Evolutionary conservation across 2,329 filamentous ascomycete genomes (phyloP).

Genomic region (Fusarium falciforme): DNA sequence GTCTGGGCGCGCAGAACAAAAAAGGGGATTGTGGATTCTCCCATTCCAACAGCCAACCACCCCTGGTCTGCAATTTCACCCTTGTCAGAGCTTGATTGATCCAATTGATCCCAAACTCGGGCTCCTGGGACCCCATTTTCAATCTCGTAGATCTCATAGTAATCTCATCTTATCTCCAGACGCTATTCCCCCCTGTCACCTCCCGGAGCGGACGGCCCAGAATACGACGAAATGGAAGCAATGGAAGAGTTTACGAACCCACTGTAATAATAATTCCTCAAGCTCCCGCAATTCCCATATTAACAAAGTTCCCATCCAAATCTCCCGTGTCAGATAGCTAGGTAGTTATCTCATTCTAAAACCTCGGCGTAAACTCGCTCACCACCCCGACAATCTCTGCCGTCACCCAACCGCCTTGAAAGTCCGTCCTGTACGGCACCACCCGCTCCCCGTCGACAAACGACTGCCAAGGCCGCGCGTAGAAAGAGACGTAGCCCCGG

Average conservation of each 20-base stretch:
- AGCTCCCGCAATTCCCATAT: slow-evolving; percentile 1
- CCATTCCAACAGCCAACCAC: slow-evolving; percentile 18
- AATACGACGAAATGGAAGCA: slow-evolving; percentile 22
- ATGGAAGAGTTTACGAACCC: neutral
- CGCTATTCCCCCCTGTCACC: slow-evolving; percentile 4
- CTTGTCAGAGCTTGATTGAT: slow-evolving; percentile 32
- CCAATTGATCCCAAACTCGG: slow-evolving; percentile 26
- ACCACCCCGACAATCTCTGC: slow-evolving; percentile 67
- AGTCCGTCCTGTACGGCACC: slow-evolving; percentile 69
- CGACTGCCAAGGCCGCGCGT: slow-evolving; percentile 71
- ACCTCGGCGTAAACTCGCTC: slow-evolving; percentile 54
- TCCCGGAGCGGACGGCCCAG: slow-evolving; percentile 9
- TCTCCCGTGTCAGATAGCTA: neutral
- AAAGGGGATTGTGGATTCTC: slow-evolving; percentile 3
- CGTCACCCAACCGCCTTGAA: slow-evolving; percentile 74
- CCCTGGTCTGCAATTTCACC: slow-evolving; percentile 26
- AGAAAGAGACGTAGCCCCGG: slow-evolving; percentile 68
- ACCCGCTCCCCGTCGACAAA: slow-evolving; percentile 71
- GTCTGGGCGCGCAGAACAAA: neutral
- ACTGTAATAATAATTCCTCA: neutral
- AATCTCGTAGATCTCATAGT: slow-evolving; percentile 9
- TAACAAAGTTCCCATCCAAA: slow-evolving; percentile 3
- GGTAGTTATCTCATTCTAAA: slow-evolving; percentile 26
- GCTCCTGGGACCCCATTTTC: slow-evolving; percentile 3
- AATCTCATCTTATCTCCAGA: slow-evolving; percentile 25